These are phyloP conservation scores for Xylariomycetidae sp. DNA, from an alignment of 2,329 filamentous ascomycete species.

Conservation along the genomic window DNA sequence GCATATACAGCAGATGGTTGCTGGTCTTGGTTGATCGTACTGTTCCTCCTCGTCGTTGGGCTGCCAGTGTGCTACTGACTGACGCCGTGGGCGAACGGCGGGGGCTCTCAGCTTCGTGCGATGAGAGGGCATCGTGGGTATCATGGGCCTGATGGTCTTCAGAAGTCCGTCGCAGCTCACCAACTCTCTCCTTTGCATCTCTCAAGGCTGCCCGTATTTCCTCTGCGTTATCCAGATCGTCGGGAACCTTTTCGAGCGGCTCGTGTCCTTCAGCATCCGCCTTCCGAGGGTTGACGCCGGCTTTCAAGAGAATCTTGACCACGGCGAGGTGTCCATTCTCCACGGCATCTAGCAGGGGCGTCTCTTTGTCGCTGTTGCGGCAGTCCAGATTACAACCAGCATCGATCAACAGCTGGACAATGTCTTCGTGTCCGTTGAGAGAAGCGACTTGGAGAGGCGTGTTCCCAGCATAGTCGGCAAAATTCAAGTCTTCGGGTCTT, in stretches of 20 bases:
- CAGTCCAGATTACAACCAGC: constrained; percentile 82
- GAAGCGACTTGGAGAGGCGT: constrained; percentile 91
- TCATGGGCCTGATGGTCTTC: constrained; percentile 53
- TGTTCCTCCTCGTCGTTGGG: constrained; percentile 47
- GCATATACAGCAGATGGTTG: constrained; percentile 60
- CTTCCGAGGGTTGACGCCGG: constrained; percentile 86
- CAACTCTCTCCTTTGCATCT: constrained; percentile 52
- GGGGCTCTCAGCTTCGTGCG: constrained; percentile 54
- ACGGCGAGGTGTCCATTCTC: constrained; percentile 92
- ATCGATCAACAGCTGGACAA: constrained; percentile 81
- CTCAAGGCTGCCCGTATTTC: constrained; percentile 70
- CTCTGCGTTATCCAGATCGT: constrained; percentile 70
- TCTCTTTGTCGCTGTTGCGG: constrained; percentile 78
- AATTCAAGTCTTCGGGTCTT: constrained; percentile 81
- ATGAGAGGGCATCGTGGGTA: constrained; percentile 43
- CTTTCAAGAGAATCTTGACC: constrained; percentile 75
- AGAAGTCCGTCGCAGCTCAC: constrained; percentile 50
- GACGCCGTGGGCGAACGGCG: constrained; percentile 49
- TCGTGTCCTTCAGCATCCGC: constrained; percentile 91
- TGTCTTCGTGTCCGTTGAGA: constrained; percentile 78
- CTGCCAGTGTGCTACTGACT: constrained; percentile 25
- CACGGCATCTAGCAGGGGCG: constrained; percentile 90
- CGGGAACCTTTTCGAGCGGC: constrained; percentile 76
- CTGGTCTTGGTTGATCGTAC: constrained; percentile 60
- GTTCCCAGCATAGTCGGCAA: constrained; percentile 92